Conservation (phyloP, 805 yeast genomes). For the Lachancea mirantina region DNA sequence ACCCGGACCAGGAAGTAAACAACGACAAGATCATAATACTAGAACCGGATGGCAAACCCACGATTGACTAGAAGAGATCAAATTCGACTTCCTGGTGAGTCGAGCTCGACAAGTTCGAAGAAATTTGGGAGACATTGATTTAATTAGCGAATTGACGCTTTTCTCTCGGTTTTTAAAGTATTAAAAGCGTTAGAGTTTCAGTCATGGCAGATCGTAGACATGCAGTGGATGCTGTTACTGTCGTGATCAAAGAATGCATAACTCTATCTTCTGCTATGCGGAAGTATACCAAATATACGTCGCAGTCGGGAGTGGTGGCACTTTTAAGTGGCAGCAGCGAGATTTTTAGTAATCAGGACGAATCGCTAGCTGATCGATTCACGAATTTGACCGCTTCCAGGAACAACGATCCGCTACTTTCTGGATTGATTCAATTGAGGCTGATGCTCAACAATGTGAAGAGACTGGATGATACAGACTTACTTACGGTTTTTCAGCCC, state of each 20-base stretch:
- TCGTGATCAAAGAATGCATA: constrained; percentile 84
- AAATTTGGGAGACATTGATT: too few relatives aligned
- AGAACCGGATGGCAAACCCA: too few relatives aligned
- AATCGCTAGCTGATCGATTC: constrained; percentile 32
- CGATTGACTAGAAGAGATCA: too few relatives aligned
- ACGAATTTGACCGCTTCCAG: constrained; percentile 26
- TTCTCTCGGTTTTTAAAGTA: too few relatives aligned
- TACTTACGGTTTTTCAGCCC: constrained; percentile 74
- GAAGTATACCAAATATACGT: constrained; percentile 65
- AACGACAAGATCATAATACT: too few relatives aligned
- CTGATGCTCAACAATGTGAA: constrained; percentile 55
- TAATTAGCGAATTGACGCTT: too few relatives aligned
- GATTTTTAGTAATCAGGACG: constrained; percentile 42
- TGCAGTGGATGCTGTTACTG: constrained; percentile 69
- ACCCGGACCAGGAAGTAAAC: too few relatives aligned
- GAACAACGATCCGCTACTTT: constrained; percentile 54
- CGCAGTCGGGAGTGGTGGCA: constrained; percentile 71
- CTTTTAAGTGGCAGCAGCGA: constrained; percentile 60
- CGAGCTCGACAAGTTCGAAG: too few relatives aligned
- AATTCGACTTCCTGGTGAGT: too few relatives aligned
- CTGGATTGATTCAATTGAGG: constrained; percentile 74
- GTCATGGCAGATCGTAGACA: too few relatives aligned
- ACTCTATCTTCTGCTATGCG: constrained; percentile 84
- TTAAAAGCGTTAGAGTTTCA: too few relatives aligned
- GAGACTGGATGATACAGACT: constrained; percentile 51